Conservation (phyloP, 768 basidiomycete species). For the Leccinum subtestaceum region DNA sequence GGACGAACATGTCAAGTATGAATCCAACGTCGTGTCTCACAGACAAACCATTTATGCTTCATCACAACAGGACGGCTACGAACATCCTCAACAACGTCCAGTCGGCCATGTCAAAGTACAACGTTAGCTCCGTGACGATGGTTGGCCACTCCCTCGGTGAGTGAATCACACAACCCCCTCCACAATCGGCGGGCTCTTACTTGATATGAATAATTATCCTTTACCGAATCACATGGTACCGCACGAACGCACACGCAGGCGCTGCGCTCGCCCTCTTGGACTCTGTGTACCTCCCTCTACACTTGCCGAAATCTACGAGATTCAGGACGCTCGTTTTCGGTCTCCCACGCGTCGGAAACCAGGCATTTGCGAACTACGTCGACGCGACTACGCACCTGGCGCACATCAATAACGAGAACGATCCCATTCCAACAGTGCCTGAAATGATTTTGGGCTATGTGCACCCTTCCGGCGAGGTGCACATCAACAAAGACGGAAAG, state of each 20-base stretch:
- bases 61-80: slow-evolving; percentile 39
- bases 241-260: slow-evolving; percentile 15
- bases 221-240: background rate
- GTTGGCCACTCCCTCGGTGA: slow-evolving; percentile 45
- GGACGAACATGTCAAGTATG: slow-evolving; percentile 42
- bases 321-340: slow-evolving; percentile 33
- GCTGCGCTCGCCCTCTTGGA: slow-evolving; percentile 36
- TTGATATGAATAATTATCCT: background rate
- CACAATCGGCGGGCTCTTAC: background rate
- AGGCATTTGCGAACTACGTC: slow-evolving; percentile 56
- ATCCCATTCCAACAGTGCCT: slow-evolving; percentile 36
- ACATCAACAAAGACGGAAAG: slow-evolving; percentile 39
- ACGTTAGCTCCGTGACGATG: slow-evolving; percentile 37
- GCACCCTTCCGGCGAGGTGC: slow-evolving; percentile 40
- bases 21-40: background rate
- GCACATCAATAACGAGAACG: slow-evolving; percentile 51
- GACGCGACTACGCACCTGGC: slow-evolving; percentile 43
- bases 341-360: slow-evolving; percentile 47
- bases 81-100: slow-evolving; percentile 42
- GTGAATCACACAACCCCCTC: background rate
- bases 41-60: slow-evolving; percentile 9
- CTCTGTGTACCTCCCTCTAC: slow-evolving; percentile 35
- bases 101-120: slow-evolving; percentile 34
- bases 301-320: slow-evolving; percentile 28
- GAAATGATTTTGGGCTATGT: slow-evolving; percentile 35